These are phyloP conservation scores for Radiomyces spectabilis DNA, from an alignment of 192 early-diverging fungal species.

Conservation along the genomic window DNA sequence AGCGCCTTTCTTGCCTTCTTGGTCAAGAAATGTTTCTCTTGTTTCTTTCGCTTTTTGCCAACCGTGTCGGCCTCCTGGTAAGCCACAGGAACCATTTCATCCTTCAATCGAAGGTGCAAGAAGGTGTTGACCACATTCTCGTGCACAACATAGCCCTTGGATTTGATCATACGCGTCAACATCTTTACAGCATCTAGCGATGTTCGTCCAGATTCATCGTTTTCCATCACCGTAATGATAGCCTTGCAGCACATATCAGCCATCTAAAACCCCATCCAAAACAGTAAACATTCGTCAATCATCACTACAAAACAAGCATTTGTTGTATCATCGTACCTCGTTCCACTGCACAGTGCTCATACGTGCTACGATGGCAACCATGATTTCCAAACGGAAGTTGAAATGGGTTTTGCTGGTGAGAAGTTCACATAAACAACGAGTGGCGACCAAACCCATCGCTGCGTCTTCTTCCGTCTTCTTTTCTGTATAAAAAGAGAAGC, in stretches of 20 bases:
- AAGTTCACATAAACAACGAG: constrained; percentile 79
- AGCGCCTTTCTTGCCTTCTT: constrained; percentile 67
- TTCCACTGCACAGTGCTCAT: constrained; percentile 57
- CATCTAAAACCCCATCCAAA: constrained; percentile 30
- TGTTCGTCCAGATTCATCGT: constrained; percentile 82
- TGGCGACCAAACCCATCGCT: constrained; percentile 47
- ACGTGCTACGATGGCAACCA: constrained; percentile 73
- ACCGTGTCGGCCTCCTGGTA: constrained; percentile 43
- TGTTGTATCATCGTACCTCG: constrained; percentile 20
- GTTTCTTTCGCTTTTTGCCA: constrained; percentile 43
- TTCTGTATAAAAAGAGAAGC: constrained; percentile 16
- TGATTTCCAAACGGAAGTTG: constrained; percentile 89
- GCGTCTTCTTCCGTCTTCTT: constrained; percentile 22
- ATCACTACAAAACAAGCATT: background rate
- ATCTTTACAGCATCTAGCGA: constrained; percentile 82
- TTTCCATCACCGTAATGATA: constrained; percentile 66
- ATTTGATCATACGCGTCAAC: constrained; percentile 81
- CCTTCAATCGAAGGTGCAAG: constrained; percentile 73
- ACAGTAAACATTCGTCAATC: background rate
- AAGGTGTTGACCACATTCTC: constrained; percentile 66
- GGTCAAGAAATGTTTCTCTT: constrained; percentile 48
- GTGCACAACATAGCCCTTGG: constrained; percentile 66
- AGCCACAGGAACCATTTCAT: constrained; percentile 58
- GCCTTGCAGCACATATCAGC: constrained; percentile 70
- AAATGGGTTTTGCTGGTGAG: constrained; percentile 83